Percentiles rank a stretch among this genome's conserved stretches.
These are phyloP conservation scores for Metrosideros polymorpha DNA, from an alignment of 441 rosid genomes.

Conservation along the genomic window DNA sequence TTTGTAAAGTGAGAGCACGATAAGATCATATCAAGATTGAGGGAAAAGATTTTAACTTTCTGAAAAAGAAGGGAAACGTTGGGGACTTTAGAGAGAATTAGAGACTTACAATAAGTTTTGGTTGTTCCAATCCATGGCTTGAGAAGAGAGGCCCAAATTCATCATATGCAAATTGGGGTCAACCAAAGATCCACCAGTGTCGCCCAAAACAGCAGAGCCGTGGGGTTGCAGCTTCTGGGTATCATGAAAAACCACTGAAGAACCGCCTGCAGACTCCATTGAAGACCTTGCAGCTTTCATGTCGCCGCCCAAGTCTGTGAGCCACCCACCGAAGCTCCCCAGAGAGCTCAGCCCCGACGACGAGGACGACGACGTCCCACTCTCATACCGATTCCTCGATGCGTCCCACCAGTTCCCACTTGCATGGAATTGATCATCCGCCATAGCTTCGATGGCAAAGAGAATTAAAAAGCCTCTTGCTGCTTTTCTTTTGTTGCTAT, in stretches of 20 bases:
- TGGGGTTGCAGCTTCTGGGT: conserved; percentile 25
- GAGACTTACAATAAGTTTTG: conserved; percentile 57
- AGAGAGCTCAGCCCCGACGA: conserved; percentile 31
- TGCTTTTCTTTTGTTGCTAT: conserved; percentile 2
- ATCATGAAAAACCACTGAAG: conserved; percentile 55
- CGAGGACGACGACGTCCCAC: conserved; percentile 37
- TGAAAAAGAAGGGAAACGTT: neutral
- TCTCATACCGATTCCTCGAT: conserved; percentile 31
- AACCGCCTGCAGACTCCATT: conserved; percentile 40
- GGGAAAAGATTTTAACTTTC: neutral
- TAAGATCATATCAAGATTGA: neutral
- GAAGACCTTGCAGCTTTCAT: conserved; percentile 36
- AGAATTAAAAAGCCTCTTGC: conserved; percentile 1
- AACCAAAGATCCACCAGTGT: conserved; percentile 12
- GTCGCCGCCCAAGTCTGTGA: conserved; percentile 35
- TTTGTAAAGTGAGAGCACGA: neutral
- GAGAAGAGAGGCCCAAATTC: conserved; percentile 86
- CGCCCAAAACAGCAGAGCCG: conserved; percentile 8
- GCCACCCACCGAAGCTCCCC: conserved; percentile 46
- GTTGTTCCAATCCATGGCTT: conserved; percentile 61
- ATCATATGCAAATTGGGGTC: conserved; percentile 57
- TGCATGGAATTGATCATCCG: conserved; percentile 54
- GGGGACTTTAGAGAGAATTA: neutral
- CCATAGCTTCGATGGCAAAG: conserved; percentile 18
- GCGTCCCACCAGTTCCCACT: conserved; percentile 79